phyloP scores from a whole-genome alignment of 805 yeast genomes.

The Cephaloascus fragrans region DNA sequence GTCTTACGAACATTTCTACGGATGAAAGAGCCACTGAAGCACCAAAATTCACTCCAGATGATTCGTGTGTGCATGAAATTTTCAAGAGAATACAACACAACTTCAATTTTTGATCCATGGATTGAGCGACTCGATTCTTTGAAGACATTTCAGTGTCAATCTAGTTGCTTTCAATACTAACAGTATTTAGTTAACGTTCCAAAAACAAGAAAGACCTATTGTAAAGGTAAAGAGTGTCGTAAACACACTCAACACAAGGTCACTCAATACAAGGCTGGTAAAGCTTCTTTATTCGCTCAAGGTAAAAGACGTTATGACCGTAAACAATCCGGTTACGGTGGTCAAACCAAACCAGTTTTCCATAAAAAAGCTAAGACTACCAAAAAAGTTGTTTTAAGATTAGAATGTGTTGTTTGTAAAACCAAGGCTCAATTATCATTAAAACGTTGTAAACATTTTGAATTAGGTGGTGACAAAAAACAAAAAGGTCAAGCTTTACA shows the following conservation, averaged over 20 bases:
- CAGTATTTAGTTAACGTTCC: conserved; percentile 88
- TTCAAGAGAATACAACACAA: too few species aligned
- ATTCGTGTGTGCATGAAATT: too few species aligned
- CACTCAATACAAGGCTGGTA: conserved; percentile 99
- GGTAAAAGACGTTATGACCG: conserved; percentile 99
- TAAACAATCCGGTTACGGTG: conserved; percentile 99
- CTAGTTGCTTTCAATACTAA: too few species aligned
- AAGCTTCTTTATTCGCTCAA: conserved; percentile 98
- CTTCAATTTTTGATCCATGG: too few species aligned
- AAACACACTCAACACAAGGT: conserved; percentile 99
- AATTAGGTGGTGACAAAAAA: conserved; percentile 99
- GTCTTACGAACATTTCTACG: too few species aligned
- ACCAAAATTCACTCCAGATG: too few species aligned
- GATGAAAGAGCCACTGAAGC: too few species aligned
- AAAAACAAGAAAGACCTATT: conserved; percentile 99
- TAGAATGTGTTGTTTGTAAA: conserved; percentile 98
- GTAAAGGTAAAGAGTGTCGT: conserved; percentile 98
- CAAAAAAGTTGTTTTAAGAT: conserved; percentile 98
- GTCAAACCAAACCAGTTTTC: conserved; percentile 99
- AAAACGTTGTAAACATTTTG: conserved; percentile 99
- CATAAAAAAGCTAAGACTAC: conserved; percentile 99
- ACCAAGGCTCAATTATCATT: conserved; percentile 95
- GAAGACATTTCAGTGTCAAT: too few species aligned
- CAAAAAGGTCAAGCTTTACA: conserved; percentile 99
- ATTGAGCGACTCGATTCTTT: too few species aligned